phyloP scores from a whole-genome alignment of 75 land plant genomes.

The Sequoiadendron giganteum region DNA sequence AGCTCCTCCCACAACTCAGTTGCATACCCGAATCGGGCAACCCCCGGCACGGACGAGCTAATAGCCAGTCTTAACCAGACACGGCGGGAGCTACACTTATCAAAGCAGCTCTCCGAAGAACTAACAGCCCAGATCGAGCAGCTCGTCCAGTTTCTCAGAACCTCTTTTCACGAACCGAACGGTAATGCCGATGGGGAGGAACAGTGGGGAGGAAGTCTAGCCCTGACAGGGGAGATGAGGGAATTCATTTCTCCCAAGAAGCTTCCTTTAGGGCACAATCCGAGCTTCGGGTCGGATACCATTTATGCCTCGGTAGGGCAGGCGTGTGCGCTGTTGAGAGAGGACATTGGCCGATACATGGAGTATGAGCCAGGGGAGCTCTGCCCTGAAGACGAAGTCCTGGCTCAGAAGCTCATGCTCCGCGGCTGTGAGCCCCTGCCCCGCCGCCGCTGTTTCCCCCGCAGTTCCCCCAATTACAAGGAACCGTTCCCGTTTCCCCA shows the following conservation, averaged over 20 bases:
- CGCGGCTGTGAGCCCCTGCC: slow-evolving; percentile 89
- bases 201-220: not conserved
- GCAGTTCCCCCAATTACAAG: slow-evolving; percentile 9
- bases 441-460: slow-evolving; percentile 73
- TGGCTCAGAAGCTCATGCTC: slow-evolving; percentile 70
- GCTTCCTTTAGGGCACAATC: slow-evolving; percentile 70
- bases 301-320: slow-evolving; percentile 78
- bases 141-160: not conserved
- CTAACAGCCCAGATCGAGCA: not conserved
- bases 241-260: slow-evolving; percentile 47
- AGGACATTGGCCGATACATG: slow-evolving; percentile 68
- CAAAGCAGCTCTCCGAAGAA: not conserved
- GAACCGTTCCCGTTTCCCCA: slow-evolving; percentile 36
- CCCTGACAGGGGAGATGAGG: slow-evolving; percentile 40
- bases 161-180: not conserved
- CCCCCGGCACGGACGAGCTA: not conserved
- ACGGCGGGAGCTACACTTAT: not conserved
- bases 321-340: slow-evolving; percentile 53
- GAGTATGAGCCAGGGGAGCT: slow-evolving; percentile 54
- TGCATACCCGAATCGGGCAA: not conserved
- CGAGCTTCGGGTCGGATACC: slow-evolving; percentile 71
- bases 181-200: no score
- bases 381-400: slow-evolving; percentile 65
- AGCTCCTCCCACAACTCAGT: not conserved
- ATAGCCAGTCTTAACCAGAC: not conserved